These are phyloP conservation scores for Mastigamoeba balamuthi DNA, from an alignment of 78 protist genomes.

Conservation along the genomic window DNA sequence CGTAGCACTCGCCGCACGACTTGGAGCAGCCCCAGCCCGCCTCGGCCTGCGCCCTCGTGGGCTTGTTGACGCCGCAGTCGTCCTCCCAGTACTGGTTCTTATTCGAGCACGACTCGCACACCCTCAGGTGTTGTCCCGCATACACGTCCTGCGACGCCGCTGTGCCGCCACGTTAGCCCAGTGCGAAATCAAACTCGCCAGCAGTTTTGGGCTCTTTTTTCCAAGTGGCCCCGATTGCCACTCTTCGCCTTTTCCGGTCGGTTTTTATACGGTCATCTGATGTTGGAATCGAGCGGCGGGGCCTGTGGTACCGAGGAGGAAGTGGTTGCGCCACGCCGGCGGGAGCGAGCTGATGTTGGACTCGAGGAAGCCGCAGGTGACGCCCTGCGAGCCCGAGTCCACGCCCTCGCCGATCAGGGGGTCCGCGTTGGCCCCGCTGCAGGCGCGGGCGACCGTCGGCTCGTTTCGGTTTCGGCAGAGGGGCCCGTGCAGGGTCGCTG, in stretches of 20 bases:
- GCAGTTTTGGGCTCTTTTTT: too few relatives aligned
- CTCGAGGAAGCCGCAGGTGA: not conserved
- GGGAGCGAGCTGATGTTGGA: not conserved
- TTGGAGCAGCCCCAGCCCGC: not conserved
- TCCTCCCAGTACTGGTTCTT: not conserved
- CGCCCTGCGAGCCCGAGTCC: not conserved
- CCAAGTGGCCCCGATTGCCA: not conserved
- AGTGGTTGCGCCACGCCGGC: not conserved
- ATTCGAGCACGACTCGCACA: not conserved
- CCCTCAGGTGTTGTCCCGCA: not conserved
- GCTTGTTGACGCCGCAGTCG: not conserved
- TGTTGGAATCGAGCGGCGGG: too few relatives aligned
- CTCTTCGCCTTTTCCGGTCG: not conserved
- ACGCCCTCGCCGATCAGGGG: slow-evolving; percentile 4
- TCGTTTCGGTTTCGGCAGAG: too few relatives aligned
- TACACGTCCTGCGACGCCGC: too few relatives aligned
- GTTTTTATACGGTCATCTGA: too few relatives aligned
- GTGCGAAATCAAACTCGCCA: too few relatives aligned
- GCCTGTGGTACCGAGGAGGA: too few relatives aligned
- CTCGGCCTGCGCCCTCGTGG: not conserved
- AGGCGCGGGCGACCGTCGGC: not conserved
- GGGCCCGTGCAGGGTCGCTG: too few relatives aligned
- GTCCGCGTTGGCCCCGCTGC: not conserved
- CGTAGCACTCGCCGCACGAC: not conserved
- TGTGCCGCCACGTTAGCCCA: too few relatives aligned